Base-by-base conservation (phyloP, 1,284 basidiomycete species). In the Sporisorium reilianum region DNA sequence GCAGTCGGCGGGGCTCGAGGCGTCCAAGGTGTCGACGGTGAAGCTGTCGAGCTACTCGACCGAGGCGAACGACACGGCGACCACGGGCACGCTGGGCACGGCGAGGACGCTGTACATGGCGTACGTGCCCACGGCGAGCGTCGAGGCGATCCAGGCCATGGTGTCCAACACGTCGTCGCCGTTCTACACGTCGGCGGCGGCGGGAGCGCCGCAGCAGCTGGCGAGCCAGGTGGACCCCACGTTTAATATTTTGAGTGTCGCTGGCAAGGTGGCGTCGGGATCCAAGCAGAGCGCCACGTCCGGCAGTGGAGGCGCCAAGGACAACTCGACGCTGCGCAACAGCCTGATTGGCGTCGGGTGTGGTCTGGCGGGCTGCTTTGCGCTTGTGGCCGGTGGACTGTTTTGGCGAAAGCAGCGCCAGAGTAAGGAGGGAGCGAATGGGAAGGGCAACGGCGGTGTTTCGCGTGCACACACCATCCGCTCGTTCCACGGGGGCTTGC, bases 31-130 rank as follows among this genome's bases (percentile, higher is more conserved):
- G 14, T 74, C 68, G 57, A 80, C 80, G 14, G 62, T 78, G 34
- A 67, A 78, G 53, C 60, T 83, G 30, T 63, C 72, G 45, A 53
- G 64, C 32, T 82, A 79, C 56, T 56, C 53, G 48, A 25, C 64
- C 4, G 64, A 62, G 14, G 54, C 59, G 10, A 38, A 18, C 40
- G 34, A 25, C 22, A 61, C 62, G 22, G 55, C 63, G 3, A 42
- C 45, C 12, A 4, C 64, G 8, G 45, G 30, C 26, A 42, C 60
- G 49, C 23, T 68, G 22, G 32, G 62, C 26, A 56, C 56, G 14
- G 60, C 71, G 1, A 61, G 58, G 32, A 77, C 81, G 16, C 46
- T 84, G n/a, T 84, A 78, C 63, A 61, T 84, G 58, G 80, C 75
- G 9, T 84, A 80, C 52, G 59, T 81, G 2, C 81, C 80, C 7